Base-by-base conservation (phyloP, 441 rosid species). In the Jatropha multifida region DNA sequence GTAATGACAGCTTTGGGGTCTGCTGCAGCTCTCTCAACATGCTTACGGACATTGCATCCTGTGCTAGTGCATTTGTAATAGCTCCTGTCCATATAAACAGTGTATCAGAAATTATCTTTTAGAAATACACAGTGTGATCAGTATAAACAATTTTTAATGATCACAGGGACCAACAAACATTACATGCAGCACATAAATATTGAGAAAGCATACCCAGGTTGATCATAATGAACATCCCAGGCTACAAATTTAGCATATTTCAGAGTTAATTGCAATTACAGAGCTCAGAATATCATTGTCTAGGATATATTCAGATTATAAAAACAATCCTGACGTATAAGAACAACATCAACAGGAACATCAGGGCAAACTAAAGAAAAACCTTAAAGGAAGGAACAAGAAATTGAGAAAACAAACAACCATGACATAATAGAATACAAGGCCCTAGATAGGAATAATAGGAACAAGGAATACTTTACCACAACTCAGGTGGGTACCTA, bases 51-150 rank as follows among this genome's bases (percentile, higher is more conserved):
- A 0, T 74, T 80, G 81, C 94, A 90, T 27, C 92, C 90, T 0
- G 92, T 83, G 23, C 86, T 88, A 13, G 91, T 87, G 81, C 94
- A 90, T 81, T 87, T 88, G 83, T 90, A 90, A 74, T 88, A 90
- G 83, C 94, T 90, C 91, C 91, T 90, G 83, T 44, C 26, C 73
- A 73, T 56, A 75, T 13, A 76, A 73, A 52, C 26, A 54, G 55
- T 51, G 17, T 65, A 79, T 80, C 76, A 79, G 70, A 73, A 64
- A 66, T 27, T 71, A 23, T 44, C 9, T 72, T 37, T 0, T 20
- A 27, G 55, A 61, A 51, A 61, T 11, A 44, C 6, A 11, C 48
- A 44, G 12, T 44, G 9, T 44, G 48, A 44, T 44, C 48, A 44
- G 48, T 6, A 60, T 42, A 51, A 2, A 51, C 48, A 42, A 49